phyloP scores from a whole-genome alignment of 1,284 basidiomycete species.

The Puccinia brachypodii region DNA sequence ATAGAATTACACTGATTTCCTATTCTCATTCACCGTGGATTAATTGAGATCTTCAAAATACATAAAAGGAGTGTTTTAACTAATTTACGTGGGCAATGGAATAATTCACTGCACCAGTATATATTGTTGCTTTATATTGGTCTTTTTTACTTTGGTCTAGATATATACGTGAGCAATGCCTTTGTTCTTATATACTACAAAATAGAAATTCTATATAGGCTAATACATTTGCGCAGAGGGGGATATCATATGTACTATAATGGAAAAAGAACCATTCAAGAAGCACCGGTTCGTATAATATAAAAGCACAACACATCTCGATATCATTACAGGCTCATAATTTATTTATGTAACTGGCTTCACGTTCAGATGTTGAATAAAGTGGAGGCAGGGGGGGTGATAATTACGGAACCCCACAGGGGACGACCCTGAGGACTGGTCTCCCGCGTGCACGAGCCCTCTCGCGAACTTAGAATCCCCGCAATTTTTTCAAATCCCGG shows the following conservation, averaged over 20 bases:
- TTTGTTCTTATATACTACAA: neutral
- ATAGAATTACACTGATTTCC: neutral
- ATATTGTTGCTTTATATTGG: slow-evolving; percentile 6
- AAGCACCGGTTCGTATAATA: neutral
- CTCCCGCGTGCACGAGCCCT: too few species aligned
- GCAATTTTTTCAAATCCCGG: too few species aligned
- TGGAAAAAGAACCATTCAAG: neutral
- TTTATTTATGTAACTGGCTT: neutral
- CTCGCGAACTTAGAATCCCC: too few species aligned
- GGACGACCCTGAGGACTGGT: too few species aligned
- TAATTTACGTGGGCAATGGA: slow-evolving; percentile 16
- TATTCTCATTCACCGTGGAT: slow-evolving; percentile 19
- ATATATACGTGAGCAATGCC: too few species aligned
- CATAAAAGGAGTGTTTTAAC: slow-evolving; percentile 7
- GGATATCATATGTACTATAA: neutral
- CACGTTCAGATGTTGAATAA: neutral
- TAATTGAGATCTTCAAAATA: slow-evolving; percentile 16
- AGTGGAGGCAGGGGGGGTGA: too few species aligned
- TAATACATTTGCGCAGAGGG: neutral
- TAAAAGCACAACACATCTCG: neutral
- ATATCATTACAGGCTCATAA: neutral
- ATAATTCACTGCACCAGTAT: slow-evolving; percentile 10
- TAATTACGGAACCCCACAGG: too few species aligned
- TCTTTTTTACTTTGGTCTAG: slow-evolving; percentile 2
- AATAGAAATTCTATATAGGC: neutral